Evolutionary conservation across 2,329 filamentous ascomycete genomes (phyloP), one percentile per base, ranked within the genome.

Genomic region (Fusarium sp.): DNA sequence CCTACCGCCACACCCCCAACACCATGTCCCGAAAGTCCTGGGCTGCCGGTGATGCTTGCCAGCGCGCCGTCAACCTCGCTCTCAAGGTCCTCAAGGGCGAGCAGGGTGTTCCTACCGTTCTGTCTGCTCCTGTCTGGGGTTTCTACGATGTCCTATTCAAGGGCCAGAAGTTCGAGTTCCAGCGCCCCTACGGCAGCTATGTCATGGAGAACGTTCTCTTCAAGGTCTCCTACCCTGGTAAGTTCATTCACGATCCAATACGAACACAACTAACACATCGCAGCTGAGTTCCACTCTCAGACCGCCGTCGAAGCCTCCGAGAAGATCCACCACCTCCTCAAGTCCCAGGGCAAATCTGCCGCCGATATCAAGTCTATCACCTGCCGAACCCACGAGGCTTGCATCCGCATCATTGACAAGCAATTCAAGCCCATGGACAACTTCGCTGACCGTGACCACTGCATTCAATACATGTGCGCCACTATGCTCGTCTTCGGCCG

Each of bases 181-280:
- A 98, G 86, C 90, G 96, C 69, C 90, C 91, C 62, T 99, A 99
- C 79, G 95, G 94, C 79, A 97, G 92, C 86, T 99, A 99, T 82
- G 96, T 99, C 73, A 99, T 99, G 96, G 96, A 99, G 89, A 99
- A 98, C 78, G 94, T 99, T 65, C 90, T 99, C 70, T 99, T 99
- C 91, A 99, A 99, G 89, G 96, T 99, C 65, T 99, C 96, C 46
- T 98, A 98, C 81, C 95, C 95, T 78, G 92, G 92, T 93, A 85
- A 80, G 87, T 80, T 10, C 3, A 19, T 3, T 18, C 18, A 7
- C 12, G 16, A 12, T 4, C 12, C 10, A 28, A 30, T 11, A 23
- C 21, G 23, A 43, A 78, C 48, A 12, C 13, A 26, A 14, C 67
- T 70, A 48, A 70, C 62, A 45, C 18, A 13, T 14, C n/a, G 10